Conservation (phyloP, 192 early-diverging fungal genomes). For the Umbelopsis sp. region DNA sequence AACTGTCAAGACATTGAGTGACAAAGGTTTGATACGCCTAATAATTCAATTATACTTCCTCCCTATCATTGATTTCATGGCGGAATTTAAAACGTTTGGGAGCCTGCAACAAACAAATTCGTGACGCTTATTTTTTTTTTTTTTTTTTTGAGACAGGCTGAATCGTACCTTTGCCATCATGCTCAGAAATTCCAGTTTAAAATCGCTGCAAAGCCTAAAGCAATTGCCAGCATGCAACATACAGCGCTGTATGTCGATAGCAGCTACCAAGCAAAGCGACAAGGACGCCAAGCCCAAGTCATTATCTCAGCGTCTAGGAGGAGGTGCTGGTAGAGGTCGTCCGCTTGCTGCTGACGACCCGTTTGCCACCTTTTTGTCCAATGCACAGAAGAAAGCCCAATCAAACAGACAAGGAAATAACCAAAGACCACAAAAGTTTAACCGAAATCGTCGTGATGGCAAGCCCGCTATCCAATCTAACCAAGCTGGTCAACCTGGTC, state of each 20-base stretch:
- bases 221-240: not conserved
- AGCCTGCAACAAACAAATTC: too few species aligned
- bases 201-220: conserved; percentile 1
- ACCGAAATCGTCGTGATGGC: conserved; percentile 26
- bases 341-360: conserved; percentile 21
- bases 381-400: conserved; percentile 16
- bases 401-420: conserved; percentile 1
- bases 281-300: not conserved
- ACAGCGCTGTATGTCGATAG: conserved; percentile 3
- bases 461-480: not conserved
- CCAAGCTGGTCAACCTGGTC: conserved; percentile 15
- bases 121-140: too few species aligned
- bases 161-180: not conserved
- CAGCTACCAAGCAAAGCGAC: not conserved
- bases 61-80: too few species aligned
- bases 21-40: too few species aligned
- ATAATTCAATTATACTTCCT: too few species aligned
- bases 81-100: too few species aligned
- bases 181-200: not conserved
- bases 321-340: conserved; percentile 31
- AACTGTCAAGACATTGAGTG: too few species aligned
- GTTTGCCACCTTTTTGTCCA: conserved; percentile 32
- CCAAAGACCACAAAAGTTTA: not conserved
- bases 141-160: too few species aligned
- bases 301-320: conserved; percentile 32